Percentiles rank a stretch among this genome's conserved stretches.
These are phyloP conservation scores for Zarea fungicola DNA, from an alignment of 2,329 filamentous ascomycete species.

Conservation along the genomic window DNA sequence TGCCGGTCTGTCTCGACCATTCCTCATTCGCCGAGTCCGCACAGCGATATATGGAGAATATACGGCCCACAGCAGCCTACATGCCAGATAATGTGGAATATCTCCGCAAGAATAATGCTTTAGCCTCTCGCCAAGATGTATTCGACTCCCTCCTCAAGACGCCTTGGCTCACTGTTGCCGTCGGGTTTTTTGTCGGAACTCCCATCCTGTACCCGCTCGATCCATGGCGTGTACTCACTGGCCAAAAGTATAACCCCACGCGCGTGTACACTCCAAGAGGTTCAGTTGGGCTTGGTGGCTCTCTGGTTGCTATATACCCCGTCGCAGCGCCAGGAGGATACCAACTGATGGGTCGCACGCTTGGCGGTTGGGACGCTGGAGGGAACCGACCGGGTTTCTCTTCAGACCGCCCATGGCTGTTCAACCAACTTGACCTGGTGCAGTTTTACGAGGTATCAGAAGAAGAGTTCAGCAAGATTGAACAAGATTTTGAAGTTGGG, in stretches of 20 bases:
- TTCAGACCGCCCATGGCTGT: constrained; percentile 26
- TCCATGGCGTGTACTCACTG: constrained; percentile 15
- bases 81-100: constrained; percentile 56
- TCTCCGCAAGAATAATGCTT: constrained; percentile 30
- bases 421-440: constrained; percentile 28
- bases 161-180: constrained; percentile 24
- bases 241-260: constrained; percentile 25
- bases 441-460: constrained; percentile 26
- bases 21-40: constrained; percentile 30
- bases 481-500: constrained; percentile 22
- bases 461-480: constrained; percentile 23
- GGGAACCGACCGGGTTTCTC: constrained; percentile 24
- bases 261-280: constrained; percentile 27
- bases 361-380: constrained; percentile 29
- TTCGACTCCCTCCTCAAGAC: constrained; percentile 28
- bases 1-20: constrained; percentile 24
- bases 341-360: constrained; percentile 24
- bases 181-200: constrained; percentile 30
- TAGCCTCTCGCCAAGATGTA: constrained; percentile 26
- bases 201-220: constrained; percentile 21
- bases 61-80: constrained; percentile 53
- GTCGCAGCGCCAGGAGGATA: constrained; percentile 28
- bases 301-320: constrained; percentile 26
- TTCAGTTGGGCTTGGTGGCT: constrained; percentile 29
- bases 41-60: constrained; percentile 53